These are phyloP conservation scores for Tremellales sp. DNA, from an alignment of 1,284 basidiomycete genomes.

Conservation along the genomic window DNA sequence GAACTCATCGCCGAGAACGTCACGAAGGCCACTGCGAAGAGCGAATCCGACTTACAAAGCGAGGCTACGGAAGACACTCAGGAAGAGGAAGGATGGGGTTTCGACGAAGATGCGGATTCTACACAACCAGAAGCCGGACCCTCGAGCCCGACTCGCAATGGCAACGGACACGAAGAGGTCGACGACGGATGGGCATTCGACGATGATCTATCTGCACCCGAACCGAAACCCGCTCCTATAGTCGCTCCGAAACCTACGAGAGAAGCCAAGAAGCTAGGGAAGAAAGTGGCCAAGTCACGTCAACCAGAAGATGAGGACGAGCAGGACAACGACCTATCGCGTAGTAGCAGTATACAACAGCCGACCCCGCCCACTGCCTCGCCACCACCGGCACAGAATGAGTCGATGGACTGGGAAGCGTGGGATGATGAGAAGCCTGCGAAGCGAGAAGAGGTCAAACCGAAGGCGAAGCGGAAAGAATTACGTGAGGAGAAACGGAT, in stretches of 20 bases:
- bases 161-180: background rate
- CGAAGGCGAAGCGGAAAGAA: conserved; percentile 13
- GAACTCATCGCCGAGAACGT: background rate
- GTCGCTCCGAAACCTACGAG: conserved; percentile 20
- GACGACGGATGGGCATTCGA: conserved; percentile 19
- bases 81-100: conserved; percentile 48
- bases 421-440: conserved; percentile 15
- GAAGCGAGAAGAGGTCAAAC: background rate
- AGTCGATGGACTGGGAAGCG: conserved; percentile 9
- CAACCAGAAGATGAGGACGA: conserved; percentile 16
- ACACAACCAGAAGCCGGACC: conserved; percentile 3
- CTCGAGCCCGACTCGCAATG: background rate
- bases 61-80: conserved; percentile 3
- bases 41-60: too few relatives aligned
- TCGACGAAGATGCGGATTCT: conserved; percentile 29
- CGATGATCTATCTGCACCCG: conserved; percentile 3
- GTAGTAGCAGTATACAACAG: background rate
- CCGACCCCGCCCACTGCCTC: background rate
- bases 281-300: conserved; percentile 27
- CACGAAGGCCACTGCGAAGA: too few relatives aligned
- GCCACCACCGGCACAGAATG: background rate
- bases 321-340: conserved; percentile 7
- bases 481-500: conserved; percentile 25
- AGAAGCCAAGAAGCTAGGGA: conserved; percentile 35
- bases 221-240: conserved; percentile 9